phyloP scores from a whole-genome alignment of 495 filamentous ascomycete species.

The Penicillium atrosanguineum region DNA sequence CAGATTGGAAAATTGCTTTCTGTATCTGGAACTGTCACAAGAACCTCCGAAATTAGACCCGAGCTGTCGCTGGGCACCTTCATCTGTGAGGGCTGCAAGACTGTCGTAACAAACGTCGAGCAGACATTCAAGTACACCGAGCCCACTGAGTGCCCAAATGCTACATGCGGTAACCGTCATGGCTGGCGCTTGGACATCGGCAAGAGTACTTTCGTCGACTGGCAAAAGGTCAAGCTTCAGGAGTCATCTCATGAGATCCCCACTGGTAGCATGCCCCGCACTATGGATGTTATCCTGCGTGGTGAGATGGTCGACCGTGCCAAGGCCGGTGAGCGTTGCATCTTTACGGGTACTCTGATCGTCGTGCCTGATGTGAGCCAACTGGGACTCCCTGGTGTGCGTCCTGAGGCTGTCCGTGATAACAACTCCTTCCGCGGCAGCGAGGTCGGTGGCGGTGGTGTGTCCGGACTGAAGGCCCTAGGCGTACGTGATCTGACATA shows the following conservation, averaged over 20 bases:
- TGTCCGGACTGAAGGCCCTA: conserved; percentile 84
- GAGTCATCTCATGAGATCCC: conserved; percentile 98
- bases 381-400: conserved; percentile 82
- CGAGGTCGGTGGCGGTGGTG: conserved; percentile 78
- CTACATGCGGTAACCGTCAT: conserved; percentile 81
- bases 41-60: conserved; percentile 94
- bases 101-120: conserved; percentile 83
- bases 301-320: conserved; percentile 97
- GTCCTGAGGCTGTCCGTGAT: conserved; percentile 83
- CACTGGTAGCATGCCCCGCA: conserved; percentile 97
- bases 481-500: conserved; percentile 96
- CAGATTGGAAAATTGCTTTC: conserved; percentile 91
- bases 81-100: conserved; percentile 80
- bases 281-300: conserved; percentile 95
- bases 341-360: conserved; percentile 95
- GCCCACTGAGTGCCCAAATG: conserved; percentile 90
- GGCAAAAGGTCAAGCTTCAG: conserved; percentile 97
- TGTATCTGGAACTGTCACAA: conserved; percentile 92
- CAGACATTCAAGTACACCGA: conserved; percentile 98
- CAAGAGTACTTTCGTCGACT: conserved; percentile 97
- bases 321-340: conserved; percentile 96
- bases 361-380: conserved; percentile 97
- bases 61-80: conserved; percentile 93
- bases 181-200: conserved; percentile 95
- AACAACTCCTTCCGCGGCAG: conserved; percentile 69